Evolutionary conservation across 2,329 filamentous ascomycete species (phyloP).

Genomic region (Colletotrichum truncatum): DNA sequence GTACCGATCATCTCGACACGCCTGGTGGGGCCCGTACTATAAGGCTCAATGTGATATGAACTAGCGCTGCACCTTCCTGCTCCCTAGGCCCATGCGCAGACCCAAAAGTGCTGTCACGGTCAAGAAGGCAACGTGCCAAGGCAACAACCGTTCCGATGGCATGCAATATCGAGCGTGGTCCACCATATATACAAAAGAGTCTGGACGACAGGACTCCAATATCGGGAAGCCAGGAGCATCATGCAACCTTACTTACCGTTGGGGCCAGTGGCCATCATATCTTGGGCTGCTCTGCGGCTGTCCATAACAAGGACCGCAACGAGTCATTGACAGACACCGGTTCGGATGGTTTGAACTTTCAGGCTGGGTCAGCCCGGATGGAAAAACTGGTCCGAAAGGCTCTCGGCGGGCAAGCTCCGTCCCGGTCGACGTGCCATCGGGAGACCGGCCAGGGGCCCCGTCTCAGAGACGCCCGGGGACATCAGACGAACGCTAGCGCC

Average conservation of each 20-base stretch:
- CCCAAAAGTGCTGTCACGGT: background rate
- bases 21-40: background rate
- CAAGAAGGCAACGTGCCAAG: background rate
- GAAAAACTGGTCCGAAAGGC: background rate
- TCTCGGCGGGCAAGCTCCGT: constrained; percentile 11
- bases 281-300: background rate
- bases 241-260: constrained; percentile 11
- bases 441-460: constrained; percentile 15
- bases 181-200: background rate
- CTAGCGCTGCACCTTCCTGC: background rate
- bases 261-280: background rate
- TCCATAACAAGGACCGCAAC: background rate
- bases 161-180: background rate
- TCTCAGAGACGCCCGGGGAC: constrained; percentile 16
- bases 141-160: background rate
- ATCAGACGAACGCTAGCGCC: constrained; percentile 29
- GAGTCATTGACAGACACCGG: constrained; percentile 10
- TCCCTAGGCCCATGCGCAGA: background rate
- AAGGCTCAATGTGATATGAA: background rate
- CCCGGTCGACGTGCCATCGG: constrained; percentile 23
- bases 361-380: constrained; percentile 12
- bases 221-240: constrained; percentile 6
- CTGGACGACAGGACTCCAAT: background rate
- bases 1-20: background rate
- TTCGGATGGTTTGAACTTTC: background rate